Conservation (phyloP, 345 rosid species). For the Eucalyptus paniculata region DNA sequence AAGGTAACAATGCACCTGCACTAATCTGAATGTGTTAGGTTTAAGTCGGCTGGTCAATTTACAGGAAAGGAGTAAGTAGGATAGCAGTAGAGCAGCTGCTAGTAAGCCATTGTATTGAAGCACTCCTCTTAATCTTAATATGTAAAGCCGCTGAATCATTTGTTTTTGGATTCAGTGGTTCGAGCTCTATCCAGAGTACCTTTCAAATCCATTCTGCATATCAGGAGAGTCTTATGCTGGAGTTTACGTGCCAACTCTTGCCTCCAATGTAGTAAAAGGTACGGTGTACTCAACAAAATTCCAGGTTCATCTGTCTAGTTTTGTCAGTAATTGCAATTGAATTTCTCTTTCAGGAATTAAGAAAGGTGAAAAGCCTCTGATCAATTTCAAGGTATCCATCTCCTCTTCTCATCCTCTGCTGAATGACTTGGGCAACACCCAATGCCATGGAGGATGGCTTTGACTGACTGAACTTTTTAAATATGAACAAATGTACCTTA, state of each 20-base stretch:
- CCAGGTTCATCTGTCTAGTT: neutral
- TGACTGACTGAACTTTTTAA: neutral
- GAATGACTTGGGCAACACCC: neutral
- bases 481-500: neutral
- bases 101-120: neutral
- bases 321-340: neutral
- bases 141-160: neutral
- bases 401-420: neutral
- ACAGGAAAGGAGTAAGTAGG: neutral
- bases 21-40: neutral
- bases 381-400: constrained; percentile 29
- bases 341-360: constrained; percentile 9
- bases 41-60: neutral
- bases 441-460: neutral
- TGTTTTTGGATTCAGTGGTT: constrained; percentile 21
- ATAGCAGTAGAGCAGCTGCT: neutral
- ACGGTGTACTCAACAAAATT: neutral
- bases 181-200: constrained; percentile 20
- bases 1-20: constrained; percentile 7
- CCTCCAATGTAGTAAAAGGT: constrained; percentile 22
- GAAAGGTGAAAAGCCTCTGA: constrained; percentile 4
- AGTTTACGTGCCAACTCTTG: constrained; percentile 25
- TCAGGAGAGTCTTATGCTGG: constrained; percentile 44
- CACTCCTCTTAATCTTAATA: neutral
- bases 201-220: constrained; percentile 25